A percentile compares a stretch with the other conserved stretches of the same genome.
phyloP scores from a whole-genome alignment of 1,284 basidiomycete species.

The Trichosporon sp. region DNA sequence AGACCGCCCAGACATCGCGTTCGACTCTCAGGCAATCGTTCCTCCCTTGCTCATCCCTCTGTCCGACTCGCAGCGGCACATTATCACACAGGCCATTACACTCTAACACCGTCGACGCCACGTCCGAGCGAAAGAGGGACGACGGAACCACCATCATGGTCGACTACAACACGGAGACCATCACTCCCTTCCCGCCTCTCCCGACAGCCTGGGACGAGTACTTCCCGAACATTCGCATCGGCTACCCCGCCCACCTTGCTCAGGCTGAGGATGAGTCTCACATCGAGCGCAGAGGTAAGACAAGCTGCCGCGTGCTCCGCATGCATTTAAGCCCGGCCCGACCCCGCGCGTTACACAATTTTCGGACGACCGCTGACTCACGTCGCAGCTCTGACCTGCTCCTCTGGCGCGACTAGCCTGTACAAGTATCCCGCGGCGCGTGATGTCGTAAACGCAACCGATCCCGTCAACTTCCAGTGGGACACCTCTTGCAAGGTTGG shows the following conservation, averaged over 20 bases:
- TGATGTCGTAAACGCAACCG: slow-evolving; percentile 62
- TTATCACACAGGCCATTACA: not conserved
- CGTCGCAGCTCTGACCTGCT: slow-evolving; percentile 9
- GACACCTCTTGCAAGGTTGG: slow-evolving; percentile 61
- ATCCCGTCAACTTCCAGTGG: slow-evolving; percentile 71
- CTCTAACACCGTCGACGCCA: not conserved
- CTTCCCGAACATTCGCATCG: slow-evolving; percentile 20
- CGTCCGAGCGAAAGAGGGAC: not conserved
- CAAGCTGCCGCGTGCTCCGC: not conserved
- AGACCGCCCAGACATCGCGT: not conserved
- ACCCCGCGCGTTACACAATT: not conserved
- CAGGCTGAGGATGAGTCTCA: slow-evolving; percentile 7
- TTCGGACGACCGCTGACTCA: not conserved
- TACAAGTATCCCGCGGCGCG: slow-evolving; percentile 67
- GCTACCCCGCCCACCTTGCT: slow-evolving; percentile 12
- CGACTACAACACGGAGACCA: slow-evolving; percentile 17
- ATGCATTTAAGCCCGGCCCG: not conserved
- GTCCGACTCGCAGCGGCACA: not conserved
- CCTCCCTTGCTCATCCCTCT: too few species aligned
- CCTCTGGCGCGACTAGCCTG: slow-evolving; percentile 54
- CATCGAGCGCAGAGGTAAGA: slow-evolving; percentile 7
- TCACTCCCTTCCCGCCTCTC: slow-evolving; percentile 12
- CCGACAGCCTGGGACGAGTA: slow-evolving; percentile 16
- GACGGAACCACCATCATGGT: not conserved
- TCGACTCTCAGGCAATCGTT: not conserved